These are phyloP conservation scores for Chalaropsis ovoidea DNA, from an alignment of 2,329 filamentous ascomycete genomes.

Conservation along the genomic window DNA sequence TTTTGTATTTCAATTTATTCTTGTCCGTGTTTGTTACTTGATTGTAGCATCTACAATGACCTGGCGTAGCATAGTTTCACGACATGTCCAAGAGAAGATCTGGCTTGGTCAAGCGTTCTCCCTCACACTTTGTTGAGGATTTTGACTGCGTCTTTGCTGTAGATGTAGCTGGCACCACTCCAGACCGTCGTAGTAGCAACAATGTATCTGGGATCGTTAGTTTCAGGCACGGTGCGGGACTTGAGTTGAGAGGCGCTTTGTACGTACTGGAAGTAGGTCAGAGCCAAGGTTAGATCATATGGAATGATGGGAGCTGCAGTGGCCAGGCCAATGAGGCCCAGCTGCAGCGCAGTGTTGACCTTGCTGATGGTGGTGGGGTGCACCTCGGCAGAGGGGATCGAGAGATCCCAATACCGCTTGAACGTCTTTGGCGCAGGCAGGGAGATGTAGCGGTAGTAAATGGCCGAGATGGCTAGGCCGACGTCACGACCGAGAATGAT, in stretches of 20 bases:
- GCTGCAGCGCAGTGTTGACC: slow-evolving; percentile 86
- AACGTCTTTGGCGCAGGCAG: slow-evolving; percentile 90
- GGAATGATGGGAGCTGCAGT: slow-evolving; percentile 68
- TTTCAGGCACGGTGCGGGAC: neutral
- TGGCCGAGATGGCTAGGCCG: slow-evolving; percentile 69
- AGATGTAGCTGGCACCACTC: slow-evolving; percentile 88
- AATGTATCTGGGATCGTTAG: slow-evolving; percentile 50
- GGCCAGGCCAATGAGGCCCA: slow-evolving; percentile 74
- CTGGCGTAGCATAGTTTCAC: slow-evolving; percentile 14
- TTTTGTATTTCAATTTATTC: neutral
- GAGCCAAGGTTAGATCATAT: slow-evolving; percentile 44
- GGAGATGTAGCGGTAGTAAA: slow-evolving; percentile 94
- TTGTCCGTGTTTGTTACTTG: slow-evolving; percentile 8
- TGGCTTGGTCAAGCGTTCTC: neutral
- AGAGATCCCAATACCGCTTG: slow-evolving; percentile 92
- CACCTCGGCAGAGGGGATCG: slow-evolving; percentile 75
- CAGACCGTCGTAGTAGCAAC: slow-evolving; percentile 85
- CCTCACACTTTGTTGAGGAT: slow-evolving; percentile 47
- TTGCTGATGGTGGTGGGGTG: slow-evolving; percentile 76
- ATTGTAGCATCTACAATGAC: neutral
- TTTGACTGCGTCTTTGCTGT: slow-evolving; percentile 81
- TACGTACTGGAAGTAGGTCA: slow-evolving; percentile 56
- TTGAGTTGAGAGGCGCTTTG: neutral
- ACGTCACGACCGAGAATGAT: slow-evolving; percentile 85
- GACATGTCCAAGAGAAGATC: neutral